These are phyloP conservation scores for Croton setiger DNA, from an alignment of 441 rosid genomes.

Conservation along the genomic window DNA sequence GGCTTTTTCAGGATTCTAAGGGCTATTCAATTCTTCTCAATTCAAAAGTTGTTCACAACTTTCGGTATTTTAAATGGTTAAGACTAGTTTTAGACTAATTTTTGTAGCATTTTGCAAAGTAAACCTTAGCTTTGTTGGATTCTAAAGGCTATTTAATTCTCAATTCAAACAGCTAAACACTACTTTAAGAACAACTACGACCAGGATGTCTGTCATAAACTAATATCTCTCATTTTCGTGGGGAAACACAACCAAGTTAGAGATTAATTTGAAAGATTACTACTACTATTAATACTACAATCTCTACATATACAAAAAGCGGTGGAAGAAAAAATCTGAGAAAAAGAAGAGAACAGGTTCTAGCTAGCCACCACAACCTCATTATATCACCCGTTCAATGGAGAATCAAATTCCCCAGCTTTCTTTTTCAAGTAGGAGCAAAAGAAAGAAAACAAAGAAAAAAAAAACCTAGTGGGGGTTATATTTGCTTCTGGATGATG, in stretches of 20 bases:
- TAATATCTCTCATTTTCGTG: too few species aligned
- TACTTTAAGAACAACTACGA: too few species aligned
- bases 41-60: too few species aligned
- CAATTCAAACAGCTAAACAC: too few species aligned
- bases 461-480: conserved; percentile 28
- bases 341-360: conserved; percentile 24
- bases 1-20: too few species aligned
- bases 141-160: too few species aligned
- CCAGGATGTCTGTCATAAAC: too few species aligned
- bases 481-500: conserved; percentile 17
- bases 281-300: conserved; percentile 3
- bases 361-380: conserved; percentile 9
- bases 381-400: conserved; percentile 15
- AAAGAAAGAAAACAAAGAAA: not conserved
- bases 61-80: too few species aligned
- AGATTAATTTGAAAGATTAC: conserved; percentile 20
- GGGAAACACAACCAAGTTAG: not conserved
- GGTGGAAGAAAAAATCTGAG: conserved; percentile 16
- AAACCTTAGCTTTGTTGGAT: too few species aligned
- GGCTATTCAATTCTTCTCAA: too few species aligned
- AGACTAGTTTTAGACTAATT: too few species aligned
- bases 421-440: conserved; percentile 15
- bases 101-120: too few species aligned
- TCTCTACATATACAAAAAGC: conserved; percentile 41
- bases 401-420: conserved; percentile 42